These are phyloP conservation scores for Colletotrichum zoysiae DNA, from an alignment of 2,329 filamentous ascomycete species.

Conservation along the genomic window DNA sequence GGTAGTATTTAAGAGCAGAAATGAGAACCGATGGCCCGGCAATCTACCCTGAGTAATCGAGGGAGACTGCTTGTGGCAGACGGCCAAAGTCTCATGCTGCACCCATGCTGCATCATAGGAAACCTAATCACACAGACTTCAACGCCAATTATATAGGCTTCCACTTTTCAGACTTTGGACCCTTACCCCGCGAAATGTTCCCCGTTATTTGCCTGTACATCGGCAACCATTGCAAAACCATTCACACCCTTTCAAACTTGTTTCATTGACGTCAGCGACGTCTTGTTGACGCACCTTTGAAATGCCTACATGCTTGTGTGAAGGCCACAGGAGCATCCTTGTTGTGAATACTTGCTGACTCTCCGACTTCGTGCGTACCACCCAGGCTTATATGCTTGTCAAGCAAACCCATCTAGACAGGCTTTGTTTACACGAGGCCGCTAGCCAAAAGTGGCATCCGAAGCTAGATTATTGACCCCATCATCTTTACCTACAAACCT, in stretches of 20 bases:
- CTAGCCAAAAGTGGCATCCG: neutral
- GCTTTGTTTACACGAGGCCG: neutral
- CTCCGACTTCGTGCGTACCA: neutral
- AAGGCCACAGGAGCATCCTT: neutral
- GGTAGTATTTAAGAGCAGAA: neutral
- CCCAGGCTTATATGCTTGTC: neutral
- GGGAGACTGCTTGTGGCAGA: neutral
- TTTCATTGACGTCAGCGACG: neutral
- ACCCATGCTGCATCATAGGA: neutral
- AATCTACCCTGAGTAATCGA: neutral
- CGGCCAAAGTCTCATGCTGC: neutral
- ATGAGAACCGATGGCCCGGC: neutral
- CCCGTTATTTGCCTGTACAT: neutral
- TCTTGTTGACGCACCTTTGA: neutral
- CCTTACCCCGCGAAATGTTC: neutral
- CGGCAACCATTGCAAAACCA: neutral
- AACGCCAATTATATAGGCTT: neutral
- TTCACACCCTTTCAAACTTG: neutral
- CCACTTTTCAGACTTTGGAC: neutral
- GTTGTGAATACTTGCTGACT: neutral
- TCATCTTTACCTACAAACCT: neutral
- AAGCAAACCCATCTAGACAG: neutral
- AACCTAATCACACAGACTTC: neutral
- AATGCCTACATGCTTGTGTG: neutral
- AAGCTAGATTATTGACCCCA: neutral